phyloP scores from a whole-genome alignment of 306 rosid genomes.

The Sophora flavescens region DNA sequence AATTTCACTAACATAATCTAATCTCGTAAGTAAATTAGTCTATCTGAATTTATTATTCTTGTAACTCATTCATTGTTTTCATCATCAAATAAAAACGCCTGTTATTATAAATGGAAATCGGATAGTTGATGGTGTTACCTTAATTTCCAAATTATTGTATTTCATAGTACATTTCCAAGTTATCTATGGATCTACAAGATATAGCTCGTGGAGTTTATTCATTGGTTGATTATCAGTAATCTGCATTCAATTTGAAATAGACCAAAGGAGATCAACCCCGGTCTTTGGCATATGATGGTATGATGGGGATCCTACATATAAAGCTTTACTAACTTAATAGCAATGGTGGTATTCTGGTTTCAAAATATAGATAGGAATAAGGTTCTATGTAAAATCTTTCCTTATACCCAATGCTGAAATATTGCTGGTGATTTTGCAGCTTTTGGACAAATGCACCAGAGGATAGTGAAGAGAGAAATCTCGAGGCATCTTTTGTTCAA shows the following conservation, averaged over 20 bases:
- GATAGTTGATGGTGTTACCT: neutral
- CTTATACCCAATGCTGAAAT: slow-evolving; percentile 8
- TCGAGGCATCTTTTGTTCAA: slow-evolving; percentile 65
- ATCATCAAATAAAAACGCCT: neutral
- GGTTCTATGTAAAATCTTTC: slow-evolving; percentile 19
- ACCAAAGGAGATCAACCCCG: neutral
- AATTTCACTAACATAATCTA: slow-evolving; percentile 6
- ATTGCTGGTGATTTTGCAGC: slow-evolving; percentile 56
- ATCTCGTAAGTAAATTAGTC: slow-evolving; percentile 2
- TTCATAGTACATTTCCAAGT: slow-evolving; percentile 27
- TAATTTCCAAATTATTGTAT: slow-evolving; percentile 10
- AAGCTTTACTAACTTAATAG: neutral
- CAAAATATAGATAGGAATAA: neutral
- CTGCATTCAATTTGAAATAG: neutral
- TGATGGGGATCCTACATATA: slow-evolving; percentile 23
- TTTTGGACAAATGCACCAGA: slow-evolving; percentile 39
- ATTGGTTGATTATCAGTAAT: neutral
- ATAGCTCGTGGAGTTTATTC: slow-evolving; percentile 3
- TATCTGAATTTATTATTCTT: slow-evolving; percentile 12
- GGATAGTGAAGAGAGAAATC: slow-evolving; percentile 54
- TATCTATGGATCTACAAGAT: slow-evolving; percentile 10
- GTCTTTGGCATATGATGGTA: neutral
- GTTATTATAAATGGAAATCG: slow-evolving; percentile 11
- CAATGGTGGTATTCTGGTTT: slow-evolving; percentile 18
- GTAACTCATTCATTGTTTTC: slow-evolving; percentile 30